Evolutionary conservation across 139 green algal genomes (phyloP), one percentile per base, ranked within the genome.

Genomic region (Pseudopediastrum boryanum): DNA sequence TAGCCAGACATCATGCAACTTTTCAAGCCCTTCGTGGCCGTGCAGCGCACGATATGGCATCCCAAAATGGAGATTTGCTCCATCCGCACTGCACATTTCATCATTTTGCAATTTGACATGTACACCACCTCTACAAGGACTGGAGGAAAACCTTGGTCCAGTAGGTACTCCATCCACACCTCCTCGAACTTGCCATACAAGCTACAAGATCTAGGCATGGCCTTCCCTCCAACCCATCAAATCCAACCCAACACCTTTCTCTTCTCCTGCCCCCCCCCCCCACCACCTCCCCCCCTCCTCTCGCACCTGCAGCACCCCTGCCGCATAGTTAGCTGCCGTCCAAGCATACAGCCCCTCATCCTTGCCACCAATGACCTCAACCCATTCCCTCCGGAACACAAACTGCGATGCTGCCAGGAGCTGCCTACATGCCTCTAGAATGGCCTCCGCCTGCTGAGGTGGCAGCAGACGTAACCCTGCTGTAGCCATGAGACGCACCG

Each of bases 401-500:
- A 90, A 89, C 23, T 23, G 33, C 8, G 83, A 89, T 2, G 59
- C 39, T 1, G 44, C 72, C 59, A 91, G 71, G 39, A 54, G 4
- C 4, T n/a, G 21, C 12, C 69, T 33, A 41, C 86, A 91, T 13
- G 70, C 46, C 19, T 58, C 51, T 21, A 91, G 76, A 51, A 89
- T 84, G 44, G 33, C 71, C 1, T 67, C 71, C 19, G 69, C 64
- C 46, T 80, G 61, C n/a, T 61, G 25, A 7, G 48, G 10, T 5
- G 63, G 67, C 71, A 91, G 59, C 50, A 91, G 75, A 43, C 86
- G 77, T 65, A 91, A 76, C 16, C 86, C 86, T 56, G 86, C 86
- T 33, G 86, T 91, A 1, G 86, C 84, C 72, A 91, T 80, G 35
- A 91, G 76, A 64, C 74, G 81, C 38, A 91, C 81, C 0, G 86